Evolutionary conservation across 1,284 basidiomycete species (phyloP), one percentile per base, ranked within the genome.

Genomic region (Macrocystidia cucumis): DNA sequence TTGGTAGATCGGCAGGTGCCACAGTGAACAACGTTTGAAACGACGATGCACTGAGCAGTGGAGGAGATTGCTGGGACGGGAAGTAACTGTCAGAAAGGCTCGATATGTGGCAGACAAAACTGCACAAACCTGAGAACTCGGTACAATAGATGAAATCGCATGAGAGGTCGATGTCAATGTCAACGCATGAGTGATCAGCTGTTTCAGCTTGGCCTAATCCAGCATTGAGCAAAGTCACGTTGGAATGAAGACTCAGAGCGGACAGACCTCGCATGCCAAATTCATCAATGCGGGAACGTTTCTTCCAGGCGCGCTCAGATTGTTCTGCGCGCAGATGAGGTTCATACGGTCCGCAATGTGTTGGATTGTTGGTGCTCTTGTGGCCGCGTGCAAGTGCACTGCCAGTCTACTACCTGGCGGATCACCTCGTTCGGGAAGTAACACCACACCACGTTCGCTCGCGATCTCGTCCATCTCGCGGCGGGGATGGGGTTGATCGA

Each of bases 261-360:
- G 11, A 51, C 62, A 5, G 39, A 82, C 83, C 63, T 89, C 84
- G 48, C 80, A 81, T 2, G 85, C 86, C 29, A 85, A 69, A 55
- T 78, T 74, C 65, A 88, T 70, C 3, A 89, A 61, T 4, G 74
- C 66, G 9, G 81, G 64, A 1, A 85, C 85, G 5, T 63, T 58
- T 31, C 74, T 74, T 3, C 71, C 65, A 0, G 84, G 82, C 11
- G 68, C 55, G 5, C 60, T 61, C 3, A 89, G 56, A 43, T 79
- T 76, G 45, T 87, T 77, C 49, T 89, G 85, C 0, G 82, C 78
- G 31, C 75, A 84, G 41, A 87, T 81, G 22, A 89, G 72, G 49
- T 85, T 84, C 40, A 88, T 74, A 37, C 83, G 69, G 43, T 89
- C 84, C 4, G 74, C 70, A 24, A 89, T 74, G 43, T 88, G 83